phyloP scores from a whole-genome alignment of 2,329 filamentous ascomycete species.

The Scleromitrula shiraiana region DNA sequence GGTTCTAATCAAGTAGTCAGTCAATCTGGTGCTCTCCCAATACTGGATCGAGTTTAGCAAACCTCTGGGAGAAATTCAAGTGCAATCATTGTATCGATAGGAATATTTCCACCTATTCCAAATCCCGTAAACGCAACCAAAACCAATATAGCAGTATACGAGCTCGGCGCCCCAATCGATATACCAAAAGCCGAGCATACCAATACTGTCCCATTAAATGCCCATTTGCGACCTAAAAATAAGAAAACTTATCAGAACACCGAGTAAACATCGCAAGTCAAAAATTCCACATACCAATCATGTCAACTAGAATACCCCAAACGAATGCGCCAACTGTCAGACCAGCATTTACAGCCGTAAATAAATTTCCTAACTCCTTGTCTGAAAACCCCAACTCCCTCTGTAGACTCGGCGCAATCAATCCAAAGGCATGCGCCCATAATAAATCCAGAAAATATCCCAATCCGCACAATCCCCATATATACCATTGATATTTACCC shows the following conservation, averaged over 20 bases:
- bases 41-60: background rate
- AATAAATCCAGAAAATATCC: slow-evolving; percentile 25
- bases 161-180: slow-evolving; percentile 14
- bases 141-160: slow-evolving; percentile 15
- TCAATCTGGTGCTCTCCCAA: background rate
- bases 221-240: slow-evolving; percentile 18
- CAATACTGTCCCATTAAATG: slow-evolving; percentile 22
- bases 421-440: slow-evolving; percentile 23
- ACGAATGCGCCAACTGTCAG: slow-evolving; percentile 19
- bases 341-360: slow-evolving; percentile 18
- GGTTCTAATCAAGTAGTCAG: slow-evolving; percentile 12
- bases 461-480: slow-evolving; percentile 23
- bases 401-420: slow-evolving; percentile 20
- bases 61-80: slow-evolving; percentile 24
- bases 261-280: background rate
- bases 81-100: slow-evolving; percentile 25
- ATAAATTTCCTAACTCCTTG: slow-evolving; percentile 15
- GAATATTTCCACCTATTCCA: slow-evolving; percentile 25
- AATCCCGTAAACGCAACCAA: slow-evolving; percentile 19
- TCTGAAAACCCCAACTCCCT: slow-evolving; percentile 18
- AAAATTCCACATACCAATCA: slow-evolving; percentile 14
- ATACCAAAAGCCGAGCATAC: slow-evolving; percentile 19
- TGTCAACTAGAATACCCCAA: slow-evolving; percentile 21
- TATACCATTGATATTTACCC: slow-evolving; percentile 25
- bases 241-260: slow-evolving; percentile 1